phyloP scores from a whole-genome alignment of 2,329 filamentous ascomycete genomes.

The Pyrenophora teres region DNA sequence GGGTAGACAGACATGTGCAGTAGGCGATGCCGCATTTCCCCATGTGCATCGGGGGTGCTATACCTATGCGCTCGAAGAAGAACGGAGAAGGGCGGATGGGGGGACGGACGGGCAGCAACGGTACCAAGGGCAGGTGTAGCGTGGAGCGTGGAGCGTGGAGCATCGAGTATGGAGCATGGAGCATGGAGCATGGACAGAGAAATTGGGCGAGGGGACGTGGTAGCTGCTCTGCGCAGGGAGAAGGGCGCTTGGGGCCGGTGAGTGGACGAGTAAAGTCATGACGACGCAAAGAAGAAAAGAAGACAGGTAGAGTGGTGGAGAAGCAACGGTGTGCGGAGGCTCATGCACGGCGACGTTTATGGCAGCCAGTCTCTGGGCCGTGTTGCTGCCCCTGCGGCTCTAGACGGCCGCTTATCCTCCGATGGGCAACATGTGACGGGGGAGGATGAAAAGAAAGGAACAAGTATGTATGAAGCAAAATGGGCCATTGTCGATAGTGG shows the following conservation, averaged over 20 bases:
- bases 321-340: slow-evolving; percentile 32
- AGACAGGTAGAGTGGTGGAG: slow-evolving; percentile 27
- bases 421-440: not conserved
- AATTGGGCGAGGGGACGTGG: not conserved
- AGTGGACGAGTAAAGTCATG: slow-evolving; percentile 18
- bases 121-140: not conserved
- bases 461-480: slow-evolving; percentile 3
- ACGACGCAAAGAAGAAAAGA: slow-evolving; percentile 26
- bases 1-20: slow-evolving; percentile 25
- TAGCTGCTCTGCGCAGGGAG: slow-evolving; percentile 10
- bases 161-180: no score
- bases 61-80: not conserved
- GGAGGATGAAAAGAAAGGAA: slow-evolving; percentile 5
- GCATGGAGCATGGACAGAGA: not conserved
- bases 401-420: slow-evolving; percentile 4
- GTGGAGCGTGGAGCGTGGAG: not conserved
- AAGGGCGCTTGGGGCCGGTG: slow-evolving; percentile 1
- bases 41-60: slow-evolving; percentile 12
- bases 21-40: slow-evolving; percentile 24
- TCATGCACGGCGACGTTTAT: slow-evolving; percentile 40
- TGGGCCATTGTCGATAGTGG: no score
- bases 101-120: slow-evolving; percentile 4
- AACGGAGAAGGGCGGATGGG: not conserved
- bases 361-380: slow-evolving; percentile 30
- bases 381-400: slow-evolving; percentile 32